Conservation (phyloP, 2,329 filamentous ascomycete genomes). For the Chaetomiaceae sp. region DNA sequence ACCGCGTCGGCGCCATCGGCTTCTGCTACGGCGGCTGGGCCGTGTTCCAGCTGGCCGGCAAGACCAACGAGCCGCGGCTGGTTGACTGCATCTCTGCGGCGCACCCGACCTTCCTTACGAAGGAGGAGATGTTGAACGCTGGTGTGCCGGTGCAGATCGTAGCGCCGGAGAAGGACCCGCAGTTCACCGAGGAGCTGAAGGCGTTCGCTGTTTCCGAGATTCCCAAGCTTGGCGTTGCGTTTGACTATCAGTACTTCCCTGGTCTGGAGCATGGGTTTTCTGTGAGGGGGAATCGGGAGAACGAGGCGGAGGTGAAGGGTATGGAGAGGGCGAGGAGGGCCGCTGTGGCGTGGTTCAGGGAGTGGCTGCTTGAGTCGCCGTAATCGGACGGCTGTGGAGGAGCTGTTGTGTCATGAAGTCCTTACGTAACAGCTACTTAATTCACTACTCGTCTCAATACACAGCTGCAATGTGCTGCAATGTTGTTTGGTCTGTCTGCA, state of each 20-base stretch:
- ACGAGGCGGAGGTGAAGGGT: slow-evolving; percentile 38
- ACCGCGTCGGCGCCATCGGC: slow-evolving; percentile 39
- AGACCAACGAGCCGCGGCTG: slow-evolving; percentile 30
- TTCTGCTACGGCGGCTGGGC: slow-evolving; percentile 52
- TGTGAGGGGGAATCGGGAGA: slow-evolving; percentile 37
- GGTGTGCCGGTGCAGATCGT: slow-evolving; percentile 48
- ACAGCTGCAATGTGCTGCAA: no score
- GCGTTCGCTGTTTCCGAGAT: slow-evolving; percentile 36
- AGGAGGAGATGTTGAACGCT: slow-evolving; percentile 42
- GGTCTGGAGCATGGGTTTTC: slow-evolving; percentile 44
- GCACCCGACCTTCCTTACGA: slow-evolving; percentile 41
- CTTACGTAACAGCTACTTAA: no score
- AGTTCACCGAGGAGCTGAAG: slow-evolving; percentile 44
- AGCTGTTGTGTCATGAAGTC: no score
- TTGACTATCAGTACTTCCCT: slow-evolving; percentile 49
- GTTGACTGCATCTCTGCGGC: slow-evolving; percentile 42
- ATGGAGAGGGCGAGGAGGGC: slow-evolving; percentile 45
- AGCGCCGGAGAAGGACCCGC: slow-evolving; percentile 42
- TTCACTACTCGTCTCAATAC: no score
- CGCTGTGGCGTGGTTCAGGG: slow-evolving; percentile 41
- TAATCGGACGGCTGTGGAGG: no score
- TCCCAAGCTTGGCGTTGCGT: slow-evolving; percentile 35
- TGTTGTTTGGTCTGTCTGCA: no score
- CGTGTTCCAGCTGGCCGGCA: slow-evolving; percentile 39
- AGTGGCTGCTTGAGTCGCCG: slow-evolving; percentile 21